phyloP scores from a whole-genome alignment of 495 filamentous ascomycete species.

The Aspergillus haitiensis region DNA sequence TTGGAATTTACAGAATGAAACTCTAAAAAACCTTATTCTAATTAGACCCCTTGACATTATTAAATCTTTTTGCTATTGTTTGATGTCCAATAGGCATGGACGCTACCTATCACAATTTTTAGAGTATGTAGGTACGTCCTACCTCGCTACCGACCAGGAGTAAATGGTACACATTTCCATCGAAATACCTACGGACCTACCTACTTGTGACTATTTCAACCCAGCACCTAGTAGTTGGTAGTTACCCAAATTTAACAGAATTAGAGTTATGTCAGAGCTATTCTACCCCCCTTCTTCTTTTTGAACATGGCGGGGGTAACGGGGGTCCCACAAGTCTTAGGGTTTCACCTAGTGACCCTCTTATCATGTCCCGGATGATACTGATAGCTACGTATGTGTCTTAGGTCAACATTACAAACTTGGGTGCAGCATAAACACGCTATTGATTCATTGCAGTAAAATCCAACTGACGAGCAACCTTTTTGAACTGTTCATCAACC shows the following conservation, averaged over 20 bases:
- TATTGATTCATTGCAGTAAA: constrained; percentile 60
- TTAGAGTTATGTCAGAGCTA: no score
- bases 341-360: no score
- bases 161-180: background rate
- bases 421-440: background rate
- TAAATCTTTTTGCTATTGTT: background rate
- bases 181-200: no score
- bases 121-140: background rate
- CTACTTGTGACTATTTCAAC: background rate
- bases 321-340: no score
- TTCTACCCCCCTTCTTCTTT: no score
- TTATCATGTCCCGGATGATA: no score
- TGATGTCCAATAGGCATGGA: background rate
- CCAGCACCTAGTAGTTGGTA: no score
- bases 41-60: background rate
- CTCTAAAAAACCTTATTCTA: constrained; percentile 1
- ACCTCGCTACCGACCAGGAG: background rate
- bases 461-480: constrained; percentile 84
- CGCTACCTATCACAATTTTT: no score
- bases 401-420: background rate
- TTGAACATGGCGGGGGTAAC: no score
- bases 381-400: no score
- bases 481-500: constrained; percentile 62
- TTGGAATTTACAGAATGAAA: background rate
- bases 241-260: no score